A percentile compares a stretch with the other conserved stretches of the same genome.
phyloP scores from a whole-genome alignment of 331 rosid species.

The Malus hybrid region DNA sequence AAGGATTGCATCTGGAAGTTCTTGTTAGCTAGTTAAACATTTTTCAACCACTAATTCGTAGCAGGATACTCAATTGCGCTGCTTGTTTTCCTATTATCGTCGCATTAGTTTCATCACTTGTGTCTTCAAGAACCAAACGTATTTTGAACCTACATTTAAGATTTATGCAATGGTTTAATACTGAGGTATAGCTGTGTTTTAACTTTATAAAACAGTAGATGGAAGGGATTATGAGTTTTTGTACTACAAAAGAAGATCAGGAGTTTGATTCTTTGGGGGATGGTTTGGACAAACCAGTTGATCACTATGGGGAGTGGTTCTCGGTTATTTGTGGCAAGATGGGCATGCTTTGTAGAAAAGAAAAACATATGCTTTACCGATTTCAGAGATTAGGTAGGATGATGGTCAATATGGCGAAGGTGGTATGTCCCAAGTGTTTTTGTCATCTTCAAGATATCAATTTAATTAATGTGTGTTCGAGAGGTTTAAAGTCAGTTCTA shows the following conservation, averaged over 20 bases:
- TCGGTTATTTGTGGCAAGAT: not conserved
- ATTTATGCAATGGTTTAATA: not conserved
- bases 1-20: not conserved
- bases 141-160: not conserved
- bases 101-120: not conserved
- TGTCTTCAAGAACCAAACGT: not conserved
- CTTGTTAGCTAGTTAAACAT: not conserved
- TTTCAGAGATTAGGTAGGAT: no score
- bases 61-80: not conserved
- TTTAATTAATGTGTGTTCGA: no score
- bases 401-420: no score
- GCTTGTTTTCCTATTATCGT: not conserved
- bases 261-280: not conserved
- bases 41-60: not conserved
- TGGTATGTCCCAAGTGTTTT: no score
- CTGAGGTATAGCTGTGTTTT: not conserved
- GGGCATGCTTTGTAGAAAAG: not conserved
- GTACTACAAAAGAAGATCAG: not conserved
- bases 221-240: not conserved
- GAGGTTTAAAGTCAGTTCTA: no score
- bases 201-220: not conserved
- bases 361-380: no score
- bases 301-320: not conserved
- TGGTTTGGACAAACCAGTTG: not conserved
- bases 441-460: no score